Conservation (phyloP, 2,329 filamentous ascomycete species). For the Botrytis fragariae region DNA sequence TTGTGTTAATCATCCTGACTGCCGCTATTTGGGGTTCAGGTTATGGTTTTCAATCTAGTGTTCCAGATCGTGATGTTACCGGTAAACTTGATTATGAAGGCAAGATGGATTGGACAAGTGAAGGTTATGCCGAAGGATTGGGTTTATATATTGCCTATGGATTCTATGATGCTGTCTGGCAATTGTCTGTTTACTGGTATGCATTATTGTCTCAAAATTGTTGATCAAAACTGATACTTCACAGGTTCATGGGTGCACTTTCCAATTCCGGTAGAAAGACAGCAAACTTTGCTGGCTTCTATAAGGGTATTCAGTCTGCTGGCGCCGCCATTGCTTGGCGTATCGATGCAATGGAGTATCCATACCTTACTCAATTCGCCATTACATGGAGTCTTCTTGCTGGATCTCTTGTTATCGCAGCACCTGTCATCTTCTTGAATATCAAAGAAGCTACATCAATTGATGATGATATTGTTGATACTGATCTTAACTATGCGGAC, state of each 20-base stretch:
- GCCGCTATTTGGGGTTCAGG: constrained; percentile 79
- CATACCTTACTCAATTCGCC: constrained; percentile 70
- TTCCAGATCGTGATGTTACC: constrained; percentile 52
- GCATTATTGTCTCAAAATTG: constrained; percentile 52
- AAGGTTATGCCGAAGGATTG: constrained; percentile 71
- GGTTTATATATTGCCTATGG: constrained; percentile 87
- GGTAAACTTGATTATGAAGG: constrained; percentile 13
- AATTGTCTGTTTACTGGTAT: constrained; percentile 82
- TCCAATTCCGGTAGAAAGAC: constrained; percentile 87
- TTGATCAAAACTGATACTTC: constrained; percentile 19
- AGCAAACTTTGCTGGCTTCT: constrained; percentile 84
- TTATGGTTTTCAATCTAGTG: constrained; percentile 68
- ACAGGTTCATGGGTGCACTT: constrained; percentile 81
- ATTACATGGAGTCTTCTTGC: constrained; percentile 71
- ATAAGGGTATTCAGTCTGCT: constrained; percentile 82
- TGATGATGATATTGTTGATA: constrained; percentile 79
- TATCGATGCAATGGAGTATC: constrained; percentile 58
- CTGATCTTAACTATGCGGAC: constrained; percentile 77
- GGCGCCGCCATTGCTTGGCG: constrained; percentile 73
- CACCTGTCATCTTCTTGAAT: constrained; percentile 72
- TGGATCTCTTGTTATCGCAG: constrained; percentile 70
- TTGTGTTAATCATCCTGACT: constrained; percentile 62
- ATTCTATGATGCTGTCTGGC: constrained; percentile 83
- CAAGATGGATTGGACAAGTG: constrained; percentile 46
- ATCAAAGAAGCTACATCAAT: constrained; percentile 74